Evolutionary conservation across 2,329 filamentous ascomycete species (phyloP).

Genomic region (Colletotrichum chrysophilum): DNA sequence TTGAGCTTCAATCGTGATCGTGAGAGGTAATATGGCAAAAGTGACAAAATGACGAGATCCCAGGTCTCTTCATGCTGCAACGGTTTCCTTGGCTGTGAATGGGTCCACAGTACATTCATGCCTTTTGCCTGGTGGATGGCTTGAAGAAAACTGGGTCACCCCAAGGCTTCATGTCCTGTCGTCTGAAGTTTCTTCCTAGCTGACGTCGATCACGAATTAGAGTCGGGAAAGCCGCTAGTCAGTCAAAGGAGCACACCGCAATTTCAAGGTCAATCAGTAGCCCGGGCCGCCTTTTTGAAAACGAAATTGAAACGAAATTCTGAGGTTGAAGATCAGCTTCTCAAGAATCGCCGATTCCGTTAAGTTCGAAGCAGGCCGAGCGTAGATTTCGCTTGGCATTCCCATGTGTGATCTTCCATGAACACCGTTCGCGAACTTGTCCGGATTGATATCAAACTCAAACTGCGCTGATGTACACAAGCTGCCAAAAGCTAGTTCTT

Average conservation of each 20-base stretch:
- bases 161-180: background rate
- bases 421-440: background rate
- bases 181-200: background rate
- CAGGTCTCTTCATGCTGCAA: background rate
- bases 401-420: background rate
- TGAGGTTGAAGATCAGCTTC: background rate
- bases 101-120: background rate
- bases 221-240: background rate
- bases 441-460: background rate
- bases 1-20: background rate
- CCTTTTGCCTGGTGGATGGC: background rate
- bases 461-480: background rate
- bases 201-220: background rate
- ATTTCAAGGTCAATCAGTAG: background rate
- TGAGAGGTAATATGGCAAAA: background rate
- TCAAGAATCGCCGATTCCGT: background rate
- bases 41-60: background rate
- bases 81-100: background rate
- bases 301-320: background rate
- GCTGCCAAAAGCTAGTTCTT: background rate
- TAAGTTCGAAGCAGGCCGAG: background rate
- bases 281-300: background rate
- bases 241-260: background rate
- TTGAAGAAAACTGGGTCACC: background rate
- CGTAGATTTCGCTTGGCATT: background rate